Percentiles rank a stretch among this genome's conserved stretches.
Evolutionary conservation across 192 early-diverging fungal species (phyloP).

Genomic region (Coemansia sp.): DNA sequence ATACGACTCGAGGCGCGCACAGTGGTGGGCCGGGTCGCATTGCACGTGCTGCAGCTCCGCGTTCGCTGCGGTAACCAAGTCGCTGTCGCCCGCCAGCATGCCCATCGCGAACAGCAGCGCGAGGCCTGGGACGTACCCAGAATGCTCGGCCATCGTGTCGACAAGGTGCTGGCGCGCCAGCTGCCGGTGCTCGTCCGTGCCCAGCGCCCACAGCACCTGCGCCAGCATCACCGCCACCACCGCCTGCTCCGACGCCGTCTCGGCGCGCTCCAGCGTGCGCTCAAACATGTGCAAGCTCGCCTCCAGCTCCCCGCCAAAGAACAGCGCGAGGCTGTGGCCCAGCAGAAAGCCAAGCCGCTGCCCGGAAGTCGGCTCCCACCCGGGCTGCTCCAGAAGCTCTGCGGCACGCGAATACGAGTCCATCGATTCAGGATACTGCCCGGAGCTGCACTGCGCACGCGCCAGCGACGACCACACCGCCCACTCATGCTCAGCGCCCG

Average conservation of each 20-base stretch:
- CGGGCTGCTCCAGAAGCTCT: conserved; percentile 2
- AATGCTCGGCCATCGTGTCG: conserved; percentile 19
- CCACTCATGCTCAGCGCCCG: conserved; percentile 36
- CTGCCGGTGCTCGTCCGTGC: conserved; percentile 68
- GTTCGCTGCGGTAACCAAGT: conserved; percentile 28
- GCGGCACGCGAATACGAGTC: conserved; percentile 49
- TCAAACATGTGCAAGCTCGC: conserved; percentile 75
- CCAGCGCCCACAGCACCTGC: conserved; percentile 89
- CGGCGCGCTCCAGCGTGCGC: conserved; percentile 56
- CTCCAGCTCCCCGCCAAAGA: conserved; percentile 65
- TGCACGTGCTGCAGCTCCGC: conserved; percentile 22
- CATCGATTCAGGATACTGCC: conserved; percentile 60
- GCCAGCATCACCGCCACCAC: conserved; percentile 72
- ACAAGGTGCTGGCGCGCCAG: conserved; percentile 82
- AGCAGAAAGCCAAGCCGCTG: conserved; percentile 21
- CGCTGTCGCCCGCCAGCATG: conserved; percentile 33
- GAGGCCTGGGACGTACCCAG: conserved; percentile 18
- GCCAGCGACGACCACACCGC: conserved; percentile 63
- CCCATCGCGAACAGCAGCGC: conserved; percentile 49
- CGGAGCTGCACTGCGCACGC: conserved; percentile 63
- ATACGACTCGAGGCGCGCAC: conserved; percentile 20
- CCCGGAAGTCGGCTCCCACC: background rate
- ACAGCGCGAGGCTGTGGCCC: conserved; percentile 73
- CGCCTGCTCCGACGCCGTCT: conserved; percentile 52
- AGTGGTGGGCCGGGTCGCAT: conserved; percentile 2